Evolutionary conservation across 495 filamentous ascomycete genomes (phyloP).

Genomic region (Oidiodendron maius): DNA sequence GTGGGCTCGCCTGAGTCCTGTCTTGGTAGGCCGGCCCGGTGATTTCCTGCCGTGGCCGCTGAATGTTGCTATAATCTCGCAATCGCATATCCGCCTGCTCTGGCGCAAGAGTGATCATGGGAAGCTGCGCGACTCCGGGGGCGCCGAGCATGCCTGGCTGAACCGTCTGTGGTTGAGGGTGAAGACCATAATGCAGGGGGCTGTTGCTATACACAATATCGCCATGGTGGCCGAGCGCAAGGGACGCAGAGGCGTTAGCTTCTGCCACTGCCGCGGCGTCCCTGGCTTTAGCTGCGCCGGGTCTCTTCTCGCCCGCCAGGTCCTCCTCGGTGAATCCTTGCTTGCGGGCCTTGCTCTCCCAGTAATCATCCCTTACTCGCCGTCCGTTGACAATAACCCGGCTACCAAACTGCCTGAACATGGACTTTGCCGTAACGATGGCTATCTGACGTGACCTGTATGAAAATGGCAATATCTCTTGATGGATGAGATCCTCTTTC

Average conservation of each 20-base stretch:
- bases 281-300: slow-evolving; percentile 81
- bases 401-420: slow-evolving; percentile 99
- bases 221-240: slow-evolving; percentile 56
- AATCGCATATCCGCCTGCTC: slow-evolving; percentile 71
- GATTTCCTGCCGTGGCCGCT: slow-evolving; percentile 84
- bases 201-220: slow-evolving; percentile 81
- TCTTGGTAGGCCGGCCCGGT: slow-evolving; percentile 87
- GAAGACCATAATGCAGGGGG: slow-evolving; percentile 49
- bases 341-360: slow-evolving; percentile 94
- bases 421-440: slow-evolving; percentile 96
- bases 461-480: slow-evolving; percentile 95
- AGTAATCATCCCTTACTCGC: slow-evolving; percentile 95
- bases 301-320: slow-evolving; percentile 91
- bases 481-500: slow-evolving; percentile 91
- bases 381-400: slow-evolving; percentile 84
- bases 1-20: slow-evolving; percentile 69
- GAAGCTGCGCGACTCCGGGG: slow-evolving; percentile 61
- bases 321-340: slow-evolving; percentile 99
- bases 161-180: slow-evolving; percentile 59
- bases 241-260: slow-evolving; percentile 32
- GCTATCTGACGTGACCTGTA: slow-evolving; percentile 97
- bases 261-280: slow-evolving; percentile 58
- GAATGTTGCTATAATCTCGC: slow-evolving; percentile 75
- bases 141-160: slow-evolving; percentile 63
- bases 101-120: slow-evolving; percentile 78